These are phyloP conservation scores for Torulaspora gathmanii DNA, from an alignment of 805 yeast species.

Conservation along the genomic window DNA sequence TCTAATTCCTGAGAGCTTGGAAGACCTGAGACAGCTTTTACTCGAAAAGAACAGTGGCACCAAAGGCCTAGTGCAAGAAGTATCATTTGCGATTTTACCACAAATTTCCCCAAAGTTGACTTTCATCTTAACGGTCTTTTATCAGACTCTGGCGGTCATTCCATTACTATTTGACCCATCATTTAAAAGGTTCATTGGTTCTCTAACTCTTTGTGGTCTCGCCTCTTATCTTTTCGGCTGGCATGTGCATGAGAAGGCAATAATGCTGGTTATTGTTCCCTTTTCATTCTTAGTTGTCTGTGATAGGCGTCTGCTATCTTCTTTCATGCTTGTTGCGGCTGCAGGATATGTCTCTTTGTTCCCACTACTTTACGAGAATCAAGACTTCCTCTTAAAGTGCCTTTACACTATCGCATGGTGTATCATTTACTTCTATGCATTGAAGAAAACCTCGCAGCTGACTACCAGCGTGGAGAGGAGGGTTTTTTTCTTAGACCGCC, in stretches of 20 bases:
- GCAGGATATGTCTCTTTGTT: conserved; percentile 85
- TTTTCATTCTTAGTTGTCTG: conserved; percentile 67
- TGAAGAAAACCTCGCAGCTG: conserved; percentile 58
- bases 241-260: conserved; percentile 98
- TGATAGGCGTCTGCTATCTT: conserved; percentile 65
- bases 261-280: conserved; percentile 84
- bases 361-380: conserved; percentile 77
- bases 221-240: conserved; percentile 93
- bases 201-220: conserved; percentile 83
- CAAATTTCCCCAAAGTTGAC: conserved; percentile 73
- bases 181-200: conserved; percentile 73
- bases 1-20: conserved; percentile 31
- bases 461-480: conserved; percentile 41
- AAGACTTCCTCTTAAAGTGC: conserved; percentile 73
- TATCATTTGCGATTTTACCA: conserved; percentile 74
- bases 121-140: conserved; percentile 74
- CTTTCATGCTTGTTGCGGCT: conserved; percentile 66
- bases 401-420: conserved; percentile 82
- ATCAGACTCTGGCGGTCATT: conserved; percentile 70
- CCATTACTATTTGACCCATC: conserved; percentile 71
- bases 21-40: conserved; percentile 32
- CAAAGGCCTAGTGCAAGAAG: conserved; percentile 89
- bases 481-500: conserved; percentile 66
- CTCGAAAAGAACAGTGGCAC: conserved; percentile 47
- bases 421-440: conserved; percentile 65